phyloP scores from a whole-genome alignment of 495 filamentous ascomycete species.

The Bacidia gigantensis region DNA sequence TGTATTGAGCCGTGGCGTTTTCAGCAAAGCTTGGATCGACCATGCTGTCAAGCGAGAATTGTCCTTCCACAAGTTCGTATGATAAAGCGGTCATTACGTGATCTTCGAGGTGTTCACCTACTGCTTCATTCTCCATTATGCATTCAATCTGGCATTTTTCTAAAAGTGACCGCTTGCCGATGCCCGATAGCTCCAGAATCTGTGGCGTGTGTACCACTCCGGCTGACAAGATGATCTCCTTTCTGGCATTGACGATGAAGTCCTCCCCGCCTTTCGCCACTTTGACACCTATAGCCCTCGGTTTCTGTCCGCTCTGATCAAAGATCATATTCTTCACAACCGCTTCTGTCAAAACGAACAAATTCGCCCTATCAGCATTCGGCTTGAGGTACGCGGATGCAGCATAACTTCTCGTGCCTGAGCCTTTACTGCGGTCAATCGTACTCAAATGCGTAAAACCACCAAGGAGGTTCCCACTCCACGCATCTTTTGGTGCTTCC shows the following conservation, averaged over 20 bases:
- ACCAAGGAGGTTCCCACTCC: slow-evolving; percentile 26
- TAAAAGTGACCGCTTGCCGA: slow-evolving; percentile 27
- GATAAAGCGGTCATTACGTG: slow-evolving; percentile 17
- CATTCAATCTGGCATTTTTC: slow-evolving; percentile 22
- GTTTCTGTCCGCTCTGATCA: neutral
- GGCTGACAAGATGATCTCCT: slow-evolving; percentile 39
- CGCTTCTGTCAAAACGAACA: slow-evolving; percentile 32
- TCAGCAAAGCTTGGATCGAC: neutral
- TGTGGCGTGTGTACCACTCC: slow-evolving; percentile 37
- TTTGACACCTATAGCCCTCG: slow-evolving; percentile 19
- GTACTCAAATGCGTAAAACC: slow-evolving; percentile 26
- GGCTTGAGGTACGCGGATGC: slow-evolving; percentile 30
- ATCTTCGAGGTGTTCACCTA: slow-evolving; percentile 37
- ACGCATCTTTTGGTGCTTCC: slow-evolving; percentile 13
- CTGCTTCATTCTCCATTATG: slow-evolving; percentile 26
- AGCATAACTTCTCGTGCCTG: slow-evolving; percentile 33
- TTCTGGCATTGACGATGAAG: slow-evolving; percentile 17
- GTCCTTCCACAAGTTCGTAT: slow-evolving; percentile 5
- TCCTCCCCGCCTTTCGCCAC: slow-evolving; percentile 19
- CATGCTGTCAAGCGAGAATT: slow-evolving; percentile 8
- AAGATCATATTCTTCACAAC: slow-evolving; percentile 30
- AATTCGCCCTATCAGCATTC: slow-evolving; percentile 28
- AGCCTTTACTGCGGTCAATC: slow-evolving; percentile 25
- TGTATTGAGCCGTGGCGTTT: slow-evolving; percentile 3
- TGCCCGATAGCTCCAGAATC: slow-evolving; percentile 39